phyloP scores from a whole-genome alignment of 1,284 basidiomycete species.

The Rhizoctonia solani region DNA sequence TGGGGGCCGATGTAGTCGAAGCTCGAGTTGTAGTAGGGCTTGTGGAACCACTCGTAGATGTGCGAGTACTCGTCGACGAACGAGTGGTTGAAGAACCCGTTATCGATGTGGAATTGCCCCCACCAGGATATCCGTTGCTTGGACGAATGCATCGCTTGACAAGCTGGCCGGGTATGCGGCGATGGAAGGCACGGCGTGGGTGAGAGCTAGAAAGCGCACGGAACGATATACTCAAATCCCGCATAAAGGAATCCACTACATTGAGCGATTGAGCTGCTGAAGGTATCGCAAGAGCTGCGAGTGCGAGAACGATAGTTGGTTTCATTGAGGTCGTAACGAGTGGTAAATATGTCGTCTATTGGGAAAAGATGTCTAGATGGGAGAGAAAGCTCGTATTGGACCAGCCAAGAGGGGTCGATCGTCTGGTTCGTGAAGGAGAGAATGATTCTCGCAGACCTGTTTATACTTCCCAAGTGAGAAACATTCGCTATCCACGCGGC shows the following conservation, averaged over 20 bases:
- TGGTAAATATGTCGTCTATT: not conserved
- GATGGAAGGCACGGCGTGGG: slow-evolving; percentile 23
- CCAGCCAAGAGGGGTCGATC: not conserved
- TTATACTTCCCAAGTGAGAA: not conserved
- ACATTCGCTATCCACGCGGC: not conserved
- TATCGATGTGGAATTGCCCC: slow-evolving; percentile 2
- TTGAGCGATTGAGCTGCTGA: slow-evolving; percentile 23
- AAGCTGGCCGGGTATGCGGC: slow-evolving; percentile 8
- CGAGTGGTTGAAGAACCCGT: not conserved
- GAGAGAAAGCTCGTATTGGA: not conserved
- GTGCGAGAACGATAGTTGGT: not conserved
- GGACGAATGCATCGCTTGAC: slow-evolving; percentile 9
- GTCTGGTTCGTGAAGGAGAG: no score
- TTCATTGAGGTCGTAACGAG: slow-evolving; percentile 15
- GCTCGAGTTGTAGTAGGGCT: not conserved
- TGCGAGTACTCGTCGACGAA: not conserved
- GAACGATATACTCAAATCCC: slow-evolving; percentile 21
- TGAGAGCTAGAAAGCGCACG: not conserved
- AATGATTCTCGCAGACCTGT: not conserved
- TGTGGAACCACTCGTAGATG: not conserved
- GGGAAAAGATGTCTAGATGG: not conserved
- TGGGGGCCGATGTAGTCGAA: no score
- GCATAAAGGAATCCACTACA: slow-evolving; percentile 24
- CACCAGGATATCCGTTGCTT: not conserved
- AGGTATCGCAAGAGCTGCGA: slow-evolving; percentile 14